Evolutionary conservation across 768 basidiomycete genomes (phyloP).

Genomic region (Russula virescens): DNA sequence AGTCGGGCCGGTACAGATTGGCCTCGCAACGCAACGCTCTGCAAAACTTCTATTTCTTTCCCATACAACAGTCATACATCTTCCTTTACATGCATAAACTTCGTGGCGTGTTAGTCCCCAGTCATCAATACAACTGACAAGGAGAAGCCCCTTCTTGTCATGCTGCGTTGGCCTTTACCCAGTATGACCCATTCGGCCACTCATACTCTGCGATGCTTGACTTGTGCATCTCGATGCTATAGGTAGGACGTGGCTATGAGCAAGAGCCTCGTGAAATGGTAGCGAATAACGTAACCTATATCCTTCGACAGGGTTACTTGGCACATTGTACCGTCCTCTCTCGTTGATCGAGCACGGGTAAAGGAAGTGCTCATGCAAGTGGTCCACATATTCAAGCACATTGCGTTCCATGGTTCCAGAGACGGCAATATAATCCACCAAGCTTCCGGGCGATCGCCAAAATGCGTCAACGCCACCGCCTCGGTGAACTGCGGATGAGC

Average conservation of each 20-base stretch:
- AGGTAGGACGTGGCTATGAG: not conserved
- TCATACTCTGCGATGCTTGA: conserved; percentile 76
- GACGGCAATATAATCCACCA: conserved; percentile 91
- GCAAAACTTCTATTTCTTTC: too few relatives aligned
- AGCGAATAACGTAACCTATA: conserved; percentile 49
- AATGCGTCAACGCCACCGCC: not conserved
- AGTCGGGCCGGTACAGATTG: not conserved
- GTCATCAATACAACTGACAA: too few relatives aligned
- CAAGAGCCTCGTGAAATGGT: not conserved
- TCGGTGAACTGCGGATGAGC: not conserved
- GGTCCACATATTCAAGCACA: conserved; percentile 86
- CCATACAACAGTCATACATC: too few relatives aligned
- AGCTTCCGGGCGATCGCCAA: conserved; percentile 33
- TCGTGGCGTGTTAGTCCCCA: too few relatives aligned
- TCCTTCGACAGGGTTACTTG: conserved; percentile 65
- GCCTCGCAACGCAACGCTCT: too few relatives aligned
- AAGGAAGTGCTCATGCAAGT: conserved; percentile 91
- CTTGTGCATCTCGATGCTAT: conserved; percentile 84
- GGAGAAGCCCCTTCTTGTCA: not conserved
- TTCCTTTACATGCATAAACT: too few relatives aligned
- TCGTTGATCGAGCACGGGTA: conserved; percentile 84
- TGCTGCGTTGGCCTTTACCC: conserved; percentile 38
- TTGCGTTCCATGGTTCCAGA: conserved; percentile 93
- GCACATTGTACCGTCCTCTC: conserved; percentile 84
- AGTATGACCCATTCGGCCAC: conserved; percentile 84